Evolutionary conservation across 2,329 filamentous ascomycete genomes (phyloP), one percentile per base, ranked within the genome.

Genomic region (Cercospora janseana): DNA sequence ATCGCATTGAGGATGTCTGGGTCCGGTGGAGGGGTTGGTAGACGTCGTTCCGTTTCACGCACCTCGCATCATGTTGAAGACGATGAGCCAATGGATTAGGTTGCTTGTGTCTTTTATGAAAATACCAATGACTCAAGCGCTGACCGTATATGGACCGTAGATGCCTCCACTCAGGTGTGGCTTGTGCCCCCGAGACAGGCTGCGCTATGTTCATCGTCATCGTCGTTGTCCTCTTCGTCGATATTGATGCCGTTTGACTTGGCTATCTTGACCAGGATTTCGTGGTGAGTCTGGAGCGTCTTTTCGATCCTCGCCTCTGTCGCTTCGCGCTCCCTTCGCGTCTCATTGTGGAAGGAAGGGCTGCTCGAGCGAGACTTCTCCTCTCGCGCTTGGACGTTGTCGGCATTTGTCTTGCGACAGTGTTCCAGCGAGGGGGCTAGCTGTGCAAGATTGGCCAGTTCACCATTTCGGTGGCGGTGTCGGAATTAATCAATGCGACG

Each of bases 1-100:
- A 80, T 60, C 76, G 88, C 53, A 74, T 87, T 28, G 50, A 57
- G n/a, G 88, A 92, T 73, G 78, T 91, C 16, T 92, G 87, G 86
- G 72, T 79, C 12, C 73, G 85, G 55, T 86, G 82, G 77, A 77
- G 80, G 49, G 85, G 85, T 0, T 88, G 85, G 86, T 88, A 68
- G 38, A 16, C 4, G 10, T 8, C 13, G 21, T 2, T 8, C 16
- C 8, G 20, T 15, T 2, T 13, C 35, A 1, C 6, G 3, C 3
- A n/a, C n/a, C n/a, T n/a, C n/a, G n/a, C n/a, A n/a, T n/a, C n/a
- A n/a, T n/a, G n/a, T n/a, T n/a, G n/a, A n/a, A n/a, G n/a, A n/a
- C n/a, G n/a, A n/a, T n/a, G n/a, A n/a, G n/a, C n/a, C n/a, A n/a
- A n/a, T n/a, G n/a, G n/a, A n/a, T n/a, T n/a, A n/a, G n/a, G n/a